These are phyloP conservation scores for Dothideomycetes sp. DNA, from an alignment of 2,329 filamentous ascomycete genomes.

Conservation along the genomic window DNA sequence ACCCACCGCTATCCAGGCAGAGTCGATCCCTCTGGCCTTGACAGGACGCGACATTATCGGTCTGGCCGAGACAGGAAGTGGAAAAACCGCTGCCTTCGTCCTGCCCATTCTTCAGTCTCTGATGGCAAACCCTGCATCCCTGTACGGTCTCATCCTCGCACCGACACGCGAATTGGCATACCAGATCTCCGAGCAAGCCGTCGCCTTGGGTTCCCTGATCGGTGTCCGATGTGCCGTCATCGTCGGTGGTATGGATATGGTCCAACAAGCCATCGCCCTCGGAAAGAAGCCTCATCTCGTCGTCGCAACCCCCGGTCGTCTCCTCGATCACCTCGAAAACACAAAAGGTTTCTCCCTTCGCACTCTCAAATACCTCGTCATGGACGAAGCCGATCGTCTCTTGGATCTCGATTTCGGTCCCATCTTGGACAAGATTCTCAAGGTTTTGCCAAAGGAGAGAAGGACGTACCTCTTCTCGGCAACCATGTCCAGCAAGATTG, in stretches of 20 bases:
- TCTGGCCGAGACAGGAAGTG: slow-evolving; percentile 86
- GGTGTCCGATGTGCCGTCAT: slow-evolving; percentile 71
- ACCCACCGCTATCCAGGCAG: slow-evolving; percentile 80
- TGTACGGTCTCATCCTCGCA: slow-evolving; percentile 84
- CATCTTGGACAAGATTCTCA: slow-evolving; percentile 84
- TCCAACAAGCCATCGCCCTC: slow-evolving; percentile 78
- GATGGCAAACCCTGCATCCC: slow-evolving; percentile 73
- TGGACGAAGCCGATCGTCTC: slow-evolving; percentile 89
- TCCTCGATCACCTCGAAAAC: slow-evolving; percentile 89
- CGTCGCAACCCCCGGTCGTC: slow-evolving; percentile 80
- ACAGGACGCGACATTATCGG: slow-evolving; percentile 81
- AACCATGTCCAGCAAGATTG: slow-evolving; percentile 89
- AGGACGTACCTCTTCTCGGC: slow-evolving; percentile 86
- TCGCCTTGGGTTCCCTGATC: slow-evolving; percentile 78
- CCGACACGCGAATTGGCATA: slow-evolving; percentile 89
- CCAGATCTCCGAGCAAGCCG: slow-evolving; percentile 82
- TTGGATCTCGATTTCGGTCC: slow-evolving; percentile 92
- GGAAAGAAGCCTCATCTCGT: slow-evolving; percentile 90
- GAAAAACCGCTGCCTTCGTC: slow-evolving; percentile 93
- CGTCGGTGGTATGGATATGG: slow-evolving; percentile 93
- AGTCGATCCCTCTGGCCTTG: slow-evolving; percentile 75
- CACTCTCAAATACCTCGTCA: slow-evolving; percentile 76
- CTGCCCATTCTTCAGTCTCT: slow-evolving; percentile 86
- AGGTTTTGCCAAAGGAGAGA: slow-evolving; percentile 62
- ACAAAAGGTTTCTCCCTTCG: slow-evolving; percentile 90